Evolutionary conservation across 2,329 filamentous ascomycete genomes (phyloP).

Genomic region (Penicillium sp.): DNA sequence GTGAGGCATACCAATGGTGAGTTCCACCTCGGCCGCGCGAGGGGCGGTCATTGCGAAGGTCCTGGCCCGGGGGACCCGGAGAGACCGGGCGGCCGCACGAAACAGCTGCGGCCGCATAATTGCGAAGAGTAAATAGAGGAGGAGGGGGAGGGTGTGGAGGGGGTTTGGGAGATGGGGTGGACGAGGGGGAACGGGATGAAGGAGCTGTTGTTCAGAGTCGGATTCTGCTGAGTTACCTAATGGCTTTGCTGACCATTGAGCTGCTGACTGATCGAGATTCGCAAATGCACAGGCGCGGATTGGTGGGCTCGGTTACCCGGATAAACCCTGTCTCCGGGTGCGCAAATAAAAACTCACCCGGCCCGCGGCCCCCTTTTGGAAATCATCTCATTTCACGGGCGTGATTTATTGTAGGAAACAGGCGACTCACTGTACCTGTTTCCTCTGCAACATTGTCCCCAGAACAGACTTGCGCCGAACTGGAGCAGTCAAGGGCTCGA

Average conservation of each 20-base stretch:
- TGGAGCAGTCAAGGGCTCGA: slow-evolving; percentile 63
- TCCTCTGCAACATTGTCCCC: slow-evolving; percentile 66
- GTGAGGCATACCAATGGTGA: slow-evolving; percentile 78
- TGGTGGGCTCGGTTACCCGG: slow-evolving; percentile 43
- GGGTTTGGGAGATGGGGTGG: slow-evolving; percentile 17
- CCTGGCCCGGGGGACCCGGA: slow-evolving; percentile 62
- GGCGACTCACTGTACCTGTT: slow-evolving; percentile 52
- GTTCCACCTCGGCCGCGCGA: slow-evolving; percentile 89
- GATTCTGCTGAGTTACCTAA: slow-evolving; percentile 39
- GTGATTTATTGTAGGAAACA: slow-evolving; percentile 68
- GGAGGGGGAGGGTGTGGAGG: slow-evolving; percentile 13
- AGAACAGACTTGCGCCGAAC: slow-evolving; percentile 66
- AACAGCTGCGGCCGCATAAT: slow-evolving; percentile 69
- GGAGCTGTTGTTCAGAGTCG: slow-evolving; percentile 32
- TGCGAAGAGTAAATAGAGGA: slow-evolving; percentile 27
- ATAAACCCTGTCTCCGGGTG: slow-evolving; percentile 33
- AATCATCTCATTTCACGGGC: slow-evolving; percentile 61
- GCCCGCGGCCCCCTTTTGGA: slow-evolving; percentile 35
- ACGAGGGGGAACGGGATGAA: slow-evolving; percentile 24
- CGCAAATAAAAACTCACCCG: slow-evolving; percentile 25
- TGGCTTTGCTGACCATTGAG: slow-evolving; percentile 31
- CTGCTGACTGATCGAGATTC: slow-evolving; percentile 28
- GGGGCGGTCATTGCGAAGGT: slow-evolving; percentile 79
- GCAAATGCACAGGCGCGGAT: slow-evolving; percentile 45
- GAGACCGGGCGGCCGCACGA: slow-evolving; percentile 63